These are phyloP conservation scores for Zygoascus biomembranicola DNA, from an alignment of 805 yeast genomes.

Conservation along the genomic window DNA sequence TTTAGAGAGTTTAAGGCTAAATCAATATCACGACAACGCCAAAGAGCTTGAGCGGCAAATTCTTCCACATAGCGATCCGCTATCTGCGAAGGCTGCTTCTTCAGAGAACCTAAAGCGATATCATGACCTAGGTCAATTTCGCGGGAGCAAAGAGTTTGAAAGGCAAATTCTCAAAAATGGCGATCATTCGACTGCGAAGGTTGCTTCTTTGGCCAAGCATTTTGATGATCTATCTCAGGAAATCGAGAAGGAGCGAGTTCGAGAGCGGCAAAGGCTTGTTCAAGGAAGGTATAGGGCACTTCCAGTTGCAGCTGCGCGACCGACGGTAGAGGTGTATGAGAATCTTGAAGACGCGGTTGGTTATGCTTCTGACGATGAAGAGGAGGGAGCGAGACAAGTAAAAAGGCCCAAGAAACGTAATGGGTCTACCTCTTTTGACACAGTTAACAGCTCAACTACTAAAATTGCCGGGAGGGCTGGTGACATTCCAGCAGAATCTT, in stretches of 20 bases:
- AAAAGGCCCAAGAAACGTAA: too few relatives aligned
- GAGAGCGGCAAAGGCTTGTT: constrained; percentile 57
- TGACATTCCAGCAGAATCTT: background rate
- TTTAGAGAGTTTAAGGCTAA: too few relatives aligned
- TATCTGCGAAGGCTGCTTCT: too few relatives aligned
- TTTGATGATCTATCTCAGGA: constrained; percentile 75
- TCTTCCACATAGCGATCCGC: too few relatives aligned
- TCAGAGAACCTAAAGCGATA: too few relatives aligned
- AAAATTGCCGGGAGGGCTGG: background rate
- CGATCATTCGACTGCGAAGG: constrained; percentile 12
- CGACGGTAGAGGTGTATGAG: constrained; percentile 85
- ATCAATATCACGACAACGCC: too few relatives aligned
- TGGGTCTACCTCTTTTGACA: too few relatives aligned
- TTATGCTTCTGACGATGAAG: constrained; percentile 9
- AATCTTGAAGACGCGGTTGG: constrained; percentile 78
- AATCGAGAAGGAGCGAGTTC: constrained; percentile 79
- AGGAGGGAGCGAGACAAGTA: background rate
- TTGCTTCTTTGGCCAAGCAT: constrained; percentile 44
- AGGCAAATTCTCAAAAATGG: constrained; percentile 12
- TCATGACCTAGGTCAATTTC: too few relatives aligned
- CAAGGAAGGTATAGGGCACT: constrained; percentile 54
- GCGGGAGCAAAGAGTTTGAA: constrained; percentile 21
- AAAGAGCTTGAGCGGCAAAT: too few relatives aligned
- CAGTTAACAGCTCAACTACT: background rate
- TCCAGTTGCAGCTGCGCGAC: constrained; percentile 67